A percentile compares a stretch with the other conserved stretches of the same genome.
phyloP scores from a whole-genome alignment of 305 asterid species.

The Fraxinus latifolia region DNA sequence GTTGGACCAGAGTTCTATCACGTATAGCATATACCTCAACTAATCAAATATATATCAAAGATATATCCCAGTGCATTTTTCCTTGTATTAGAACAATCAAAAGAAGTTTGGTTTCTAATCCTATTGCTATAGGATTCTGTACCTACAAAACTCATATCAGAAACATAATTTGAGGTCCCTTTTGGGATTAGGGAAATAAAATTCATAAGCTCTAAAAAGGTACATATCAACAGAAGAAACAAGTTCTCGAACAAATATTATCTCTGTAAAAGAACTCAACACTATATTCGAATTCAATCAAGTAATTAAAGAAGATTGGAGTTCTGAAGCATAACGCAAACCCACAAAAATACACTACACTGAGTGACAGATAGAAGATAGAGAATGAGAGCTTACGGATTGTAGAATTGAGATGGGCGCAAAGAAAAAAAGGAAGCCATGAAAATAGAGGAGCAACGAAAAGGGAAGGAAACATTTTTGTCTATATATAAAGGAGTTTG shows the following conservation, averaged over 20 bases:
- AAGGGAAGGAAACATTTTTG: constrained; percentile 19
- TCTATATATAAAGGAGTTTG: constrained; percentile 14
- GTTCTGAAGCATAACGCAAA: neutral
- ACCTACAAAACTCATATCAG: neutral
- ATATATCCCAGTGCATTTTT: neutral
- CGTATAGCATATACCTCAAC: neutral
- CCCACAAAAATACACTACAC: neutral
- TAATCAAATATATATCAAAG: neutral
- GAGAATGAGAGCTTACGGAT: constrained; percentile 32
- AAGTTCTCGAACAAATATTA: neutral
- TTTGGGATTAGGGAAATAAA: neutral
- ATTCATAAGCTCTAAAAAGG: neutral
- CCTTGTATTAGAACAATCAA: neutral
- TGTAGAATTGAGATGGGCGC: constrained; percentile 34
- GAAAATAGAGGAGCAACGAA: constrained; percentile 13
- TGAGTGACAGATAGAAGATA: neutral
- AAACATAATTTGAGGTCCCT: neutral
- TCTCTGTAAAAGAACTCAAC: constrained; percentile 8
- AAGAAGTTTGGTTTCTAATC: neutral
- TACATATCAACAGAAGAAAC: neutral
- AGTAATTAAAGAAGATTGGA: neutral
- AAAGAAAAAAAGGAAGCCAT: constrained; percentile 48
- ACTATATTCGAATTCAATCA: neutral
- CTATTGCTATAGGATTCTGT: neutral
- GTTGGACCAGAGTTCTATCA: neutral